phyloP scores from a whole-genome alignment of 257 asterid genomes.

The Euphrasia confusa region DNA sequence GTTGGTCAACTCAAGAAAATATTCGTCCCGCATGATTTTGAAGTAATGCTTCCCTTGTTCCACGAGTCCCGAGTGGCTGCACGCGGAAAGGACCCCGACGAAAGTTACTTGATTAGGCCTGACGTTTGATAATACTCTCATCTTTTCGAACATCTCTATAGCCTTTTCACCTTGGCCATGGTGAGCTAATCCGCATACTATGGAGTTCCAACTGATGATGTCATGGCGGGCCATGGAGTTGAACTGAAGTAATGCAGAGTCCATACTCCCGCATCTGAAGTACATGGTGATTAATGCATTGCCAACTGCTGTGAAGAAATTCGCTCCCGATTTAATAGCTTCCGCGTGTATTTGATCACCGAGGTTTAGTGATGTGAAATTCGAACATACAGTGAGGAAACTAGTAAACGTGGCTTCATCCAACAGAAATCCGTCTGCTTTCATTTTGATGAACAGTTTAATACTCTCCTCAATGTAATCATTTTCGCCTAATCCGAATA shows the following conservation, averaged over 20 bases:
- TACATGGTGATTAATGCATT: conserved; percentile 59
- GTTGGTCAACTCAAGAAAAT: conserved; percentile 32
- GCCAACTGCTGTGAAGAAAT: conserved; percentile 37
- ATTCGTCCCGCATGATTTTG: conserved; percentile 37
- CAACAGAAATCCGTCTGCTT: conserved; percentile 28
- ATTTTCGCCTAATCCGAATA: conserved; percentile 52
- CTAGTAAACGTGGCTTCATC: conserved; percentile 64
- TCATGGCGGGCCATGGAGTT: conserved; percentile 39
- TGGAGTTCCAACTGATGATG: conserved; percentile 59
- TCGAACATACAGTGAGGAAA: conserved; percentile 48
- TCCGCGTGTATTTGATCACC: conserved; percentile 60
- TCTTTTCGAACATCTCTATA: conserved; percentile 43
- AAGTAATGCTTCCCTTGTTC: conserved; percentile 45
- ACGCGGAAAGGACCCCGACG: conserved; percentile 58
- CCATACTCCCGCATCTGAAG: conserved; percentile 52
- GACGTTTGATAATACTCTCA: conserved; percentile 36
- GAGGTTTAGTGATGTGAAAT: conserved; percentile 51
- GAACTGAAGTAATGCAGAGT: conserved; percentile 42
- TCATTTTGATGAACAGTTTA: conserved; percentile 47
- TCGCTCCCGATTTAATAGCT: conserved; percentile 42
- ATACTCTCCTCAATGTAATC: conserved; percentile 49
- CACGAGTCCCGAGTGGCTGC: conserved; percentile 64
- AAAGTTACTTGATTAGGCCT: conserved; percentile 51
- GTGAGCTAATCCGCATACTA: conserved; percentile 61
- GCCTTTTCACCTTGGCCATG: conserved; percentile 52